Evolutionary conservation across 2,329 filamentous ascomycete species (phyloP).

Genomic region (Fusarium denticulatum): DNA sequence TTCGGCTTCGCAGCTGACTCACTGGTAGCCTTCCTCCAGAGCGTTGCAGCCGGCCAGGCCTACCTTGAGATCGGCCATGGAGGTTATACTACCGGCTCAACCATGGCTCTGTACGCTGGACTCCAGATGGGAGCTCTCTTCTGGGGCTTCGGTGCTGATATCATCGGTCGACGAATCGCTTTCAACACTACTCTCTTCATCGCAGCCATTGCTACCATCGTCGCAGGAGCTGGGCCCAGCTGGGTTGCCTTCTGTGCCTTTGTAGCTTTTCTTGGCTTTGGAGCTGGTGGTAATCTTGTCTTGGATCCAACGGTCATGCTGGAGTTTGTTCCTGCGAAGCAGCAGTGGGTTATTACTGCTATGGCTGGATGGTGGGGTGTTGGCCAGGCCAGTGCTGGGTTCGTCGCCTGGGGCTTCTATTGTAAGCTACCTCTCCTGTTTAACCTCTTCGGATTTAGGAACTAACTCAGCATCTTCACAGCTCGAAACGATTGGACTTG

Average conservation of each 20-base stretch:
- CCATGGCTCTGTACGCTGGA: neutral
- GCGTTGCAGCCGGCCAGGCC: neutral
- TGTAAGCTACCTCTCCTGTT: neutral
- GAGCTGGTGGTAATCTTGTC: neutral
- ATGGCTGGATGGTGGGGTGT: slow-evolving; percentile 8
- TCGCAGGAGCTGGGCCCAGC: neutral
- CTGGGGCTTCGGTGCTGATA: slow-evolving; percentile 5
- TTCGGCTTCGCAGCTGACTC: neutral
- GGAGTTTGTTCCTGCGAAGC: neutral
- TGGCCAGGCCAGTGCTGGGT: neutral
- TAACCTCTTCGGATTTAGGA: fast-evolving
- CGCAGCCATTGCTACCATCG: neutral
- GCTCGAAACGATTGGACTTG: slow-evolving; percentile 10
- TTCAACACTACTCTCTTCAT: slow-evolving; percentile 3
- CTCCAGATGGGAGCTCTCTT: neutral
- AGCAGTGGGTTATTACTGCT: slow-evolving; percentile 10
- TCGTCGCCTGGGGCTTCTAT: slow-evolving; percentile 1
- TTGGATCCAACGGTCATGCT: slow-evolving; percentile 1
- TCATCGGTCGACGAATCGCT: neutral
- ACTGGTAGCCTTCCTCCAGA: neutral
- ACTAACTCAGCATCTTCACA: neutral
- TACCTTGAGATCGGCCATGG: neutral
- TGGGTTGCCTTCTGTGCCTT: neutral
- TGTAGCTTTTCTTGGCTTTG: neutral
- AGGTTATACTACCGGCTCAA: fast-evolving